A percentile compares a stretch with the other conserved stretches of the same genome.
Evolutionary conservation across 2,329 filamentous ascomycete species (phyloP).

Genomic region (Diaporthe sp.): DNA sequence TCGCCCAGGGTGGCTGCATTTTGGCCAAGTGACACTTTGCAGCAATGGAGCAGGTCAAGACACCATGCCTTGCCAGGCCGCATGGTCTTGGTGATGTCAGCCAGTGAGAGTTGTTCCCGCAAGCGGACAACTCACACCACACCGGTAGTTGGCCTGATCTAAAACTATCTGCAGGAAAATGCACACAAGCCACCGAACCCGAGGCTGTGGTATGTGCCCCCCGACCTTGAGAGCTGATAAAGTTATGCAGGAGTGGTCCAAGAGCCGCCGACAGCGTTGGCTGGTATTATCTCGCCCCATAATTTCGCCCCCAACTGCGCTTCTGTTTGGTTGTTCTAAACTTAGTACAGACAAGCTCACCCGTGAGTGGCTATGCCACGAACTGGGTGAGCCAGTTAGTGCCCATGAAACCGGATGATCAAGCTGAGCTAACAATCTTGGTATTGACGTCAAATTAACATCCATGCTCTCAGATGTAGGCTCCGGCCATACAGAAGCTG

Average conservation of each 20-base stretch:
- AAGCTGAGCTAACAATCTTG: neutral
- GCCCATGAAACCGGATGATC: neutral
- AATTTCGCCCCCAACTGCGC: neutral
- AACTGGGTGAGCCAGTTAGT: neutral
- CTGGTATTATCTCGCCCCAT: neutral
- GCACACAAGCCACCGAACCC: constrained; percentile 15
- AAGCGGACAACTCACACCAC: neutral
- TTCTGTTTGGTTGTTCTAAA: constrained; percentile 7
- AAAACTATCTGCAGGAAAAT: neutral
- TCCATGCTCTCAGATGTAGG: neutral
- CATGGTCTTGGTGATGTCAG: neutral
- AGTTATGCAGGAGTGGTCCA: neutral
- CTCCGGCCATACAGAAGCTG: neutral
- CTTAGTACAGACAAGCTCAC: constrained; percentile 16
- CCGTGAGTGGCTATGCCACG: constrained; percentile 17
- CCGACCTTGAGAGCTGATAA: neutral
- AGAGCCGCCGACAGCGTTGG: constrained; percentile 9
- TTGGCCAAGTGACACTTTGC: constrained; percentile 1
- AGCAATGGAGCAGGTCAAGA: constrained; percentile 9
- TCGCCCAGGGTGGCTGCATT: constrained; percentile 13
- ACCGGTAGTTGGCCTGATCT: neutral
- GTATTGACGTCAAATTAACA: constrained; percentile 23
- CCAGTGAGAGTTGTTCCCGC: neutral
- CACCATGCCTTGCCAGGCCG: constrained; percentile 3
- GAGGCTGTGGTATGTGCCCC: constrained; percentile 1